phyloP scores from a whole-genome alignment of 2,329 filamentous ascomycete species.

The Metarhizium robertsii region DNA sequence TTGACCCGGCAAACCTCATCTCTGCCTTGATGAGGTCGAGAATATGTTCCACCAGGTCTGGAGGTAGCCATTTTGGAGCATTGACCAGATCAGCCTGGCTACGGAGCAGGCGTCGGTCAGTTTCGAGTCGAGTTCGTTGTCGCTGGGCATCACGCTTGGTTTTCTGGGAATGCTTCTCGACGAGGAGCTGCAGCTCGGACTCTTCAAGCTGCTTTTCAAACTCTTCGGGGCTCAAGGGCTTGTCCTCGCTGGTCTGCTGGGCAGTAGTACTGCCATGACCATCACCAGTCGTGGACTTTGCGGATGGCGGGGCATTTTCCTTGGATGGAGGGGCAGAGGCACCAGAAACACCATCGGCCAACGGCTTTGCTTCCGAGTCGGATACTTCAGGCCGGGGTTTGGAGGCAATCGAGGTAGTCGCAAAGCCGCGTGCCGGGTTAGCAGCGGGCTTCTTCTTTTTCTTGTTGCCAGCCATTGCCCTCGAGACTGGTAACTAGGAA shows the following conservation, averaged over 20 bases:
- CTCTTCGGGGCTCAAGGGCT: slow-evolving; percentile 70
- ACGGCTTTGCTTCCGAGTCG: slow-evolving; percentile 24
- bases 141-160: slow-evolving; percentile 70
- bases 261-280: not conserved
- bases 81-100: slow-evolving; percentile 66
- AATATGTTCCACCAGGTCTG: slow-evolving; percentile 69
- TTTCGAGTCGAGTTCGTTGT: slow-evolving; percentile 70
- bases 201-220: slow-evolving; percentile 83
- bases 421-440: slow-evolving; percentile 86
- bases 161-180: slow-evolving; percentile 76
- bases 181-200: slow-evolving; percentile 77
- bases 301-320: slow-evolving; percentile 18
- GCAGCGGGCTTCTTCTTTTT: slow-evolving; percentile 88
- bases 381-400: slow-evolving; percentile 59
- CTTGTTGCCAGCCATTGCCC: slow-evolving; percentile 57
- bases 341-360: slow-evolving; percentile 14
- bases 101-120: slow-evolving; percentile 74
- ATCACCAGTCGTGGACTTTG: slow-evolving; percentile 5
- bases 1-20: slow-evolving; percentile 45
- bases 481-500: not conserved
- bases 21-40: slow-evolving; percentile 64
- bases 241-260: slow-evolving; percentile 17
- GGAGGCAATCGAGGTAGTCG: slow-evolving; percentile 84
- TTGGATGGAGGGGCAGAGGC: slow-evolving; percentile 7
- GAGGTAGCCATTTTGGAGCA: slow-evolving; percentile 68